Conservation (phyloP, 345 rosid species). For the Arabidopsis arenosa region DNA sequence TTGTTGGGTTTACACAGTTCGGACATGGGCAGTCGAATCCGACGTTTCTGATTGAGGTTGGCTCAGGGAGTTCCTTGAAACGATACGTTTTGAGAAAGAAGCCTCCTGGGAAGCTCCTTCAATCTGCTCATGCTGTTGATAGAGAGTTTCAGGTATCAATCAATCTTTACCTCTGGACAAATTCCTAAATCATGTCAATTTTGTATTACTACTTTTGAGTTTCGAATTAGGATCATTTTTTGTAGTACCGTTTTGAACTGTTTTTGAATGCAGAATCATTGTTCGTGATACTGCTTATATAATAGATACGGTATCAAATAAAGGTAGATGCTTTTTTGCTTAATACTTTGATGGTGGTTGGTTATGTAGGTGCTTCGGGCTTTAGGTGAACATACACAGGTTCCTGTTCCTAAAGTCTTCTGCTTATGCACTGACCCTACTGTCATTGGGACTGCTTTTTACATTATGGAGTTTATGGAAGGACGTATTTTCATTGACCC, state of each 20-base stretch:
- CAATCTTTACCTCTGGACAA: background rate
- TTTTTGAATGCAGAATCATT: background rate
- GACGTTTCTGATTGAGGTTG: conserved; percentile 73
- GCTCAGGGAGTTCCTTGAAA: conserved; percentile 54
- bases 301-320: background rate
- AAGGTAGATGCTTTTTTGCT: conserved; percentile 26
- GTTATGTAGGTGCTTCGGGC: conserved; percentile 73
- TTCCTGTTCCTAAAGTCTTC: conserved; percentile 85
- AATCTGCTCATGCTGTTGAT: conserved; percentile 94
- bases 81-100: conserved; percentile 94
- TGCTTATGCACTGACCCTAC: conserved; percentile 73
- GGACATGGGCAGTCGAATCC: conserved; percentile 97
- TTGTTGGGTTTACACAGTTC: conserved; percentile 50
- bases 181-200: background rate
- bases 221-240: background rate
- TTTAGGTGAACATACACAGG: conserved; percentile 73
- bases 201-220: background rate
- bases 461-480: conserved; percentile 96
- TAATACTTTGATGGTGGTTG: conserved; percentile 23
- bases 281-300: conserved; percentile 12
- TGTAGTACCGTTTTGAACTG: too few species aligned
- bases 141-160: conserved; percentile 72
- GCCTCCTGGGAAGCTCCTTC: conserved; percentile 84
- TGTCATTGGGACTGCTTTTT: conserved; percentile 87
- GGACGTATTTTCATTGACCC: conserved; percentile 87